These are phyloP conservation scores for Wickerhamomyces subpelliculosus DNA, from an alignment of 805 yeast species.

Conservation along the genomic window DNA sequence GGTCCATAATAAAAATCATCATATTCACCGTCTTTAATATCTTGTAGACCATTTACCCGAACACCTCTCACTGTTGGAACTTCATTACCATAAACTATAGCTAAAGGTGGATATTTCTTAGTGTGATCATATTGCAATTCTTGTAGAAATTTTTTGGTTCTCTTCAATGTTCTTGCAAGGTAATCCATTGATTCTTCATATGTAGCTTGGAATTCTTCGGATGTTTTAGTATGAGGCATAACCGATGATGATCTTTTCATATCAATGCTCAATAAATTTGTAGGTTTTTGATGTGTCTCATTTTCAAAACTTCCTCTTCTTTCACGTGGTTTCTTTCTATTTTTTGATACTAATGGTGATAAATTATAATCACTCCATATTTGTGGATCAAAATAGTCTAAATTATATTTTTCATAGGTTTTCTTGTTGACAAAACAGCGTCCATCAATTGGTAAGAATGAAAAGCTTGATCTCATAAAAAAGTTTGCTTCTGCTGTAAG, in stretches of 20 bases:
- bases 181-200: slow-evolving; percentile 57
- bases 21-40: slow-evolving; percentile 64
- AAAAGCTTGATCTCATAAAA: slow-evolving; percentile 79
- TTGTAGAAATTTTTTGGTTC: slow-evolving; percentile 50
- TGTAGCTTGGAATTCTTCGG: slow-evolving; percentile 21
- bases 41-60: slow-evolving; percentile 52
- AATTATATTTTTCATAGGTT: slow-evolving; percentile 49
- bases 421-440: slow-evolving; percentile 59
- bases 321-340: slow-evolving; percentile 11
- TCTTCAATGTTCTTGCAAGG: slow-evolving; percentile 49
- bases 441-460: slow-evolving; percentile 72
- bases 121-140: slow-evolving; percentile 48
- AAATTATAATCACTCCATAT: slow-evolving; percentile 73
- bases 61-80: slow-evolving; percentile 86
- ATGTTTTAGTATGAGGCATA: slow-evolving; percentile 6
- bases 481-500: slow-evolving; percentile 78
- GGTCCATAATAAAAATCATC: slow-evolving; percentile 77
- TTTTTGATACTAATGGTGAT: slow-evolving; percentile 59
- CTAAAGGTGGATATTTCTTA: slow-evolving; percentile 74
- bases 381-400: slow-evolving; percentile 76
- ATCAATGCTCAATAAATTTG: slow-evolving; percentile 7
- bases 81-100: slow-evolving; percentile 69
- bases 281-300: slow-evolving; percentile 2
- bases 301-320: slow-evolving; percentile 6
- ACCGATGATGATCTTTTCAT: slow-evolving; percentile 12